These are phyloP conservation scores for Juglanconis sp. DNA, from an alignment of 2,329 filamentous ascomycete genomes.

Conservation along the genomic window DNA sequence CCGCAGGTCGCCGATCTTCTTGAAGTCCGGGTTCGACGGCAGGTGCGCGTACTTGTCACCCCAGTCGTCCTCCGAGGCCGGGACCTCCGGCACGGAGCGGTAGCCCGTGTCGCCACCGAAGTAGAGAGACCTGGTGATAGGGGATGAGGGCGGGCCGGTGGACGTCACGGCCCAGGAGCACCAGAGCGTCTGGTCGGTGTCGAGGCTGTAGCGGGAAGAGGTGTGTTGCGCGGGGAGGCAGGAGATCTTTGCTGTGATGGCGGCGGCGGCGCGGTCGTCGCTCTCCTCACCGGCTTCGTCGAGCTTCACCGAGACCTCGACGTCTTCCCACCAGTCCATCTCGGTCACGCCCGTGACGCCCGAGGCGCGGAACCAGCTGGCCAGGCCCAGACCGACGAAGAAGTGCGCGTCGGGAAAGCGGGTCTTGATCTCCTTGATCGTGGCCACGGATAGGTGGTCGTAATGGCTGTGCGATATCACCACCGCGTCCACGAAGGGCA, in stretches of 20 bases:
- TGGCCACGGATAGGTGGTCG: constrained; percentile 80
- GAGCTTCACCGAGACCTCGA: constrained; percentile 60
- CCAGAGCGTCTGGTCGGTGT: constrained; percentile 79
- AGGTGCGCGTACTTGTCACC: constrained; percentile 60
- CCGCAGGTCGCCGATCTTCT: constrained; percentile 72
- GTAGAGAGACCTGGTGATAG: constrained; percentile 61
- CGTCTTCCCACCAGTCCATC: constrained; percentile 92
- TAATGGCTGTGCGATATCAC: constrained; percentile 91
- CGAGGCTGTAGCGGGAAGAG: constrained; percentile 64
- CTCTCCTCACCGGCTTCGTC: constrained; percentile 27
- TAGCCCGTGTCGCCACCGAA: constrained; percentile 93
- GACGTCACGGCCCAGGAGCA: constrained; percentile 78
- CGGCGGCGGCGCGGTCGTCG: constrained; percentile 24
- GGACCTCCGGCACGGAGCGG: constrained; percentile 66
- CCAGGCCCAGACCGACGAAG: constrained; percentile 81
- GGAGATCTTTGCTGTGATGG: constrained; percentile 68
- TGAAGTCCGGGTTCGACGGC: constrained; percentile 79
- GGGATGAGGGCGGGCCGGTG: constrained; percentile 43
- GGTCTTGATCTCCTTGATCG: constrained; percentile 66
- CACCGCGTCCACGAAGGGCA: constrained; percentile 73
- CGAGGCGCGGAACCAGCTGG: constrained; percentile 71
- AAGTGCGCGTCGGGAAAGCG: constrained; percentile 78
- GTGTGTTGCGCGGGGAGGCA: constrained; percentile 85
- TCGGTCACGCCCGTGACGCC: constrained; percentile 79
- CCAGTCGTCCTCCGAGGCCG: constrained; percentile 66